Evolutionary conservation across 176 grass and related monocot genomes (phyloP), one percentile per base, ranked within the genome.

Genomic region (Cenchrus fungigraminus): DNA sequence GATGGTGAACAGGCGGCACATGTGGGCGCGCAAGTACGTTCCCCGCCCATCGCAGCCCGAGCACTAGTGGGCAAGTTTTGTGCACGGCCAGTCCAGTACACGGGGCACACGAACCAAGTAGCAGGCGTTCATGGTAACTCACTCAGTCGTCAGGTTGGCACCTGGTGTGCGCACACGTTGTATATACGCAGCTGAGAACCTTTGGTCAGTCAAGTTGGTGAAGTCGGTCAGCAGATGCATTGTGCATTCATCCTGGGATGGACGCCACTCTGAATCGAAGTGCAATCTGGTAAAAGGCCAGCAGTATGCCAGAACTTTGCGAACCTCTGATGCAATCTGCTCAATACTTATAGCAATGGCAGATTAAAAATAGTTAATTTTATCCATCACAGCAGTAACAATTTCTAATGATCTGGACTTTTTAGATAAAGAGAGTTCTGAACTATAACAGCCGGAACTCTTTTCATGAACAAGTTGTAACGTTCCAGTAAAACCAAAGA

Each of bases 21-120:
- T 95, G 6, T 89, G 90, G 90, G 93, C 88, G 78, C 90, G 90
- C 68, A 95, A 82, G 65, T 92, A 92, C 65, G 83, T 92, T 15
- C 90, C 88, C 20, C 76, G 91, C 54, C 17, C 12, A 5, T 32
- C 25, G 10, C 77, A n/a, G 70, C 11, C 20, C 5, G 19, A 13
- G 22, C 63, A 45, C n/a, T n/a, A 78, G n/a, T 31, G 31, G 0
- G 15, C 57, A 28, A 6, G 61, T 16, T 65, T 79, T 13, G 47
- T 31, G 47, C 59, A 61, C 58, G 58, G 20, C 58, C 58, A 25
- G n/a, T 61, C 31, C 31, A 25, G 22, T 25, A 60, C 7, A 7
- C 9, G 58, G 22, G 20, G 58, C 58, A 61, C 59, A 61, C 59
- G 59, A 61, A 25, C 3, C 5, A 9, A 34, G 72, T 19, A 73